Conservation (phyloP, 1,139 yeast genomes). For the Pichia sp. region DNA sequence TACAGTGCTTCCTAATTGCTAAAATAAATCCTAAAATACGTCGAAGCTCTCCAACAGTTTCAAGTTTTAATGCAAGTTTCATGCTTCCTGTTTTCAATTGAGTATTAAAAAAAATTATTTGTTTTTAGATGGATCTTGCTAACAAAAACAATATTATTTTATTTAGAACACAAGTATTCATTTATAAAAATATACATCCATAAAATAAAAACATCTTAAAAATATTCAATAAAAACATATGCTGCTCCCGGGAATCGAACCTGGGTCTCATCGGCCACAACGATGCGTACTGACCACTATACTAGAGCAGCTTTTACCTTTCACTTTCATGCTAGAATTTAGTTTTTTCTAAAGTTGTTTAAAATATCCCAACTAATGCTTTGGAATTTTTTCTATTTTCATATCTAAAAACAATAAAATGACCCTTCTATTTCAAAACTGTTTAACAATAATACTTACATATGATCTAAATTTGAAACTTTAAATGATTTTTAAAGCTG, state of each 20-base stretch:
- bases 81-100: constrained; percentile 7
- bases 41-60: constrained; percentile 20
- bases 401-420: no score
- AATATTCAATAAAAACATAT: no score
- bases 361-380: no score
- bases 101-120: background rate
- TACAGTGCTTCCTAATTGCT: constrained; percentile 33
- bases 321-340: no score
- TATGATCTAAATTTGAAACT: no score
- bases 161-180: background rate
- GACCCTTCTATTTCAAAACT: no score
- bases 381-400: no score
- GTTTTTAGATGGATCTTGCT: background rate
- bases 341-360: no score
- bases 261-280: constrained; percentile 26
- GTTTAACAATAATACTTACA: no score
- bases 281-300: constrained; percentile 25
- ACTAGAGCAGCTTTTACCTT: constrained; percentile 20
- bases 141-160: background rate
- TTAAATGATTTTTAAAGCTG: no score
- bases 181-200: background rate
- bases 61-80: constrained; percentile 22
- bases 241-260: constrained; percentile 27
- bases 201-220: background rate
- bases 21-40: constrained; percentile 31